Evolutionary conservation across 1,284 basidiomycete genomes (phyloP), one percentile per base, ranked within the genome.

Genomic region (Exobasidium rhododendri): DNA sequence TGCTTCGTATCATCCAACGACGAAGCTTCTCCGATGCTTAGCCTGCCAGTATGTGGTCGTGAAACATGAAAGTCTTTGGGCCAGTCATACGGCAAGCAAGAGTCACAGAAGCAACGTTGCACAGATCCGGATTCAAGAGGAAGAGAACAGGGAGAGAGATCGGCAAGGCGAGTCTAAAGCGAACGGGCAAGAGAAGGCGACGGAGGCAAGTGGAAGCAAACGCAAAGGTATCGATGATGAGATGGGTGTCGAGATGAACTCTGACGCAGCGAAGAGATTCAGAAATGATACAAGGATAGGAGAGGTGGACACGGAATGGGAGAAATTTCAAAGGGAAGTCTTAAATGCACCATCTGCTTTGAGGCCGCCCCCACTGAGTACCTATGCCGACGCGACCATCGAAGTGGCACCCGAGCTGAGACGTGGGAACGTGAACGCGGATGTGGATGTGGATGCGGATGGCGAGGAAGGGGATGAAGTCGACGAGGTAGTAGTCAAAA

Each of bases 351-450:
- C 55, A 29, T 7, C 6, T n/a, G 24, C 13, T 14, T 7, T 40
- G 7, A 17, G 17, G 35, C 35, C 7, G 17, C 35, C 35, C 17
- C 17, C 35, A 10, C 17, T 40, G 35, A 20, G 28, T 45, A 45
- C 32, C 13, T 26, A 22, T 30, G 47, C 47, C 10, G 43, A 44
- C 28, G 31, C 58, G 13, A 61, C 59, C 6, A 61, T 60, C 5
- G 59, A 61, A 28, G 59, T 52, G 2, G 53, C 24, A n/a, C 59
- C 59, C 4, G 17, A 57, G 35, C 59, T 61, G 7, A 35, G 32
- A 4, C 7, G 35, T 10, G 35, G 35, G 35, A 17, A 10, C 35
- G 35, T 7, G 7, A 40, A 7, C 10, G 17, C 7, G 10, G 35
- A 40, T 40, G 35, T 10, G 17, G 20, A 22, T 22, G 35, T 7